A percentile compares a stretch with the other conserved stretches of the same genome.
Evolutionary conservation across 345 rosid genomes (phyloP).

Genomic region (Microcos paniculata): DNA sequence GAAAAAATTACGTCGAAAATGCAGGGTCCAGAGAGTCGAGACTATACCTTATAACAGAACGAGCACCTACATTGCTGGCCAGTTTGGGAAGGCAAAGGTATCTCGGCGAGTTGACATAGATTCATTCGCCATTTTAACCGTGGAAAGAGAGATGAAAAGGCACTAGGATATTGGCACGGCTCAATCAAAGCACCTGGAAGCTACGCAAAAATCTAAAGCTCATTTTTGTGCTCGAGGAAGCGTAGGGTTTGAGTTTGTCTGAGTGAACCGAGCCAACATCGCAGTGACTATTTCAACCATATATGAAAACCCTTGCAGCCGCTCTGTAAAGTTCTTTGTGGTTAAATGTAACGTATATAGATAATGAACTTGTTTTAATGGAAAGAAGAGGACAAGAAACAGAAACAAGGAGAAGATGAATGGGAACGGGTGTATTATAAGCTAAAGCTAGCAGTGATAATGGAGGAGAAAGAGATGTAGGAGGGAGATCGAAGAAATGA

Average conservation of each 20-base stretch:
- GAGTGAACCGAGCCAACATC: conserved; percentile 90
- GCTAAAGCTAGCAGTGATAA: not conserved
- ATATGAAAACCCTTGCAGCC: not conserved
- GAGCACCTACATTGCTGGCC: not conserved
- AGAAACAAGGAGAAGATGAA: no score
- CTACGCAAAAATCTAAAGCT: not conserved
- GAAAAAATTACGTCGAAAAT: not conserved
- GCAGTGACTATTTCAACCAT: conserved; percentile 38
- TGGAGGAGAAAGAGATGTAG: not conserved
- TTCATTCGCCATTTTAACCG: not conserved
- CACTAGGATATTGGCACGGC: conserved; percentile 89
- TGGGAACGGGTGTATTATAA: not conserved
- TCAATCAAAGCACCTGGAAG: conserved; percentile 50
- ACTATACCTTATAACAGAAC: not conserved
- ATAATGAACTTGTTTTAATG: not conserved
- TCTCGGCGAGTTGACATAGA: not conserved
- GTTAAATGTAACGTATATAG: not conserved
- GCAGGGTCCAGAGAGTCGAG: not conserved
- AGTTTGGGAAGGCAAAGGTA: not conserved
- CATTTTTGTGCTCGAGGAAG: not conserved
- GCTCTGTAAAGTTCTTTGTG: not conserved
- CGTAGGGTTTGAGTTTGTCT: conserved; percentile 19
- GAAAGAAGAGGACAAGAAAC: not conserved
- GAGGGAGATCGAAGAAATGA: not conserved
- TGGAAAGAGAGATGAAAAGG: conserved; percentile 31